Base-by-base conservation (phyloP, 2,329 filamentous ascomycete species). In the Stagonosporopsis chrysanthemi region DNA sequence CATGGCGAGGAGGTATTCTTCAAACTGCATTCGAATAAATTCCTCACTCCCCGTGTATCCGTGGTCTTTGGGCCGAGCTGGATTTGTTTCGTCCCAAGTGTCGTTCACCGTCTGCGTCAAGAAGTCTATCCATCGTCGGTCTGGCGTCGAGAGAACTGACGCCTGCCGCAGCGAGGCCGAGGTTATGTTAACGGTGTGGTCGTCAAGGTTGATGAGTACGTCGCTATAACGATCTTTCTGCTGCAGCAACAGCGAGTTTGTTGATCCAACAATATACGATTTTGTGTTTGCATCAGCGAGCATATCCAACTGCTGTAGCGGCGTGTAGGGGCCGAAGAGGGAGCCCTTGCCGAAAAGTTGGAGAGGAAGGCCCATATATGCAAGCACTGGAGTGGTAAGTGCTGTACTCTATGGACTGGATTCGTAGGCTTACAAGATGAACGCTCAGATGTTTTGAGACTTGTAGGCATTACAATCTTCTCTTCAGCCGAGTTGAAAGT, bases 341-440 rank as follows among this genome's bases (percentile, higher is more conserved):
- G 92, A 95, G 59, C 95, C 95, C 88, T 92, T 96, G 73, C 93
- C 93, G 73, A 98, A 99, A 42, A 99, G 89, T 72, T 98, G 95
- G 38, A 99, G 81, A 12, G 95, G 95, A 36, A 98, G 81, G 6
- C 95, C 95, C 91, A 97, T 96, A 73, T 97, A 99, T 8, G 90
- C 86, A 63, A 99, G 84, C 59, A 99, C 83, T 86, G 17, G 26
- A 26, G 23, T 50, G 73, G 58, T 78, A 73, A 66, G 58, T 45
- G 22, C 1, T 7, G n/a, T 33, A 11, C 51, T 23, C 19, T 17
- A 39, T n/a, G 6, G 33, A 2, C 26, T 6, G 2, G 4, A 6
- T 11, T 31, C 8, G 1, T 1, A 15, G 22, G 64, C 78, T 68
- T 75, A 86, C 84, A 82, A 42, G 95, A 98, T 74, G 85, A 88